Conservation (phyloP, 495 filamentous ascomycete genomes). For the Hypoxylon lienhwacheense region DNA sequence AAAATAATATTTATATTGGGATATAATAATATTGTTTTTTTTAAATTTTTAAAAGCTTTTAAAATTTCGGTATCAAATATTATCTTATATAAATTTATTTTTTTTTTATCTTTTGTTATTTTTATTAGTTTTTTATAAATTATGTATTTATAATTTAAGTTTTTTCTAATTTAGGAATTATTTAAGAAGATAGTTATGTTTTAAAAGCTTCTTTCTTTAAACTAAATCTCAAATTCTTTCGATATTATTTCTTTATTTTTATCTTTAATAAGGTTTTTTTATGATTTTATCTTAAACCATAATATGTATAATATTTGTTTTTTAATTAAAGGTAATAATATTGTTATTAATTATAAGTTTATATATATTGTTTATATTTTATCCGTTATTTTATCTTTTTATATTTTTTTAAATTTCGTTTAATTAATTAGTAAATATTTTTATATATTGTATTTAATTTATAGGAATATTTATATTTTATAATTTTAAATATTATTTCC, state of each 20-base stretch:
- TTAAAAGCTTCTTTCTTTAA: background rate
- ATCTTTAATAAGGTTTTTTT: background rate
- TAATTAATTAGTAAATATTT: background rate
- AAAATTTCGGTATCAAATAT: background rate
- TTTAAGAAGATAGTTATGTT: background rate
- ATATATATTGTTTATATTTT: background rate
- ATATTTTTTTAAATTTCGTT: background rate
- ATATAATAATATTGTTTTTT: background rate
- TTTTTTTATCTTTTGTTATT: background rate
- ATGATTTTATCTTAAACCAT: background rate
- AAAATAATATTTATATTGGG: background rate
- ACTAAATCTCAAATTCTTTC: background rate
- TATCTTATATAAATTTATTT: background rate
- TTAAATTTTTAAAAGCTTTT: background rate
- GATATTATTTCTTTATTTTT: background rate
- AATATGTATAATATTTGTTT: background rate
- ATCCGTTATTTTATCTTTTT: background rate
- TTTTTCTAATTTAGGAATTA: background rate
- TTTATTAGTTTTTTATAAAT: background rate
- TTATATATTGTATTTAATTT: background rate
- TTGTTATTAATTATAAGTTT: background rate
- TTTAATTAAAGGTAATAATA: background rate
- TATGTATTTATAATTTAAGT: background rate
- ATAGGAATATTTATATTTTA: background rate
- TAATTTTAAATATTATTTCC: background rate